Conservation (phyloP, 192 early-diverging fungal genomes). For the Rhizoclosmatium globosum region DNA sequence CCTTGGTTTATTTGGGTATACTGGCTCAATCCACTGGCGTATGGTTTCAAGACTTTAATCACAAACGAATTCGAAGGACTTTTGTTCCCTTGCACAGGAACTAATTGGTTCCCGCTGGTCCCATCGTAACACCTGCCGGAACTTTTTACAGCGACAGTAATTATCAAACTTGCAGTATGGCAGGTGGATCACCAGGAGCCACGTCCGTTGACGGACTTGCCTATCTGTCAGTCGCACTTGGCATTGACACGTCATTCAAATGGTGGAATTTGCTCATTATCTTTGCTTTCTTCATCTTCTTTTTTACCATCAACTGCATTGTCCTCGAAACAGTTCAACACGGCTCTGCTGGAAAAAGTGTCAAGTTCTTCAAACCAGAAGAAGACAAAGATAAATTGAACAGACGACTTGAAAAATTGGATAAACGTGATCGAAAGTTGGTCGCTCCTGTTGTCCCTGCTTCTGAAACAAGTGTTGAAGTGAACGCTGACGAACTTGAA, state of each 20-base stretch:
- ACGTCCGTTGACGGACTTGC: conserved; percentile 65
- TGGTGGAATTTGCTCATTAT: conserved; percentile 50
- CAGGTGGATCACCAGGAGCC: conserved; percentile 67
- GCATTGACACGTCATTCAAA: conserved; percentile 62
- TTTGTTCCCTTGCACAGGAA: neutral
- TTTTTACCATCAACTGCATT: conserved; percentile 28
- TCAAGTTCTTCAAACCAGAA: conserved; percentile 28
- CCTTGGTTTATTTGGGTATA: conserved; percentile 64
- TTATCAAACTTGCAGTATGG: conserved; percentile 73
- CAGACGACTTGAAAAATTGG: neutral
- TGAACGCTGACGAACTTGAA: conserved; percentile 1
- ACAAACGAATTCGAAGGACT: conserved; percentile 70
- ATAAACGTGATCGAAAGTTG: neutral
- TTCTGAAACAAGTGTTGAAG: conserved; percentile 3
- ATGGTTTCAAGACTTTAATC: conserved; percentile 65
- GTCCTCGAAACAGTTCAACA: conserved; percentile 35
- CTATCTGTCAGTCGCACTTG: conserved; percentile 62
- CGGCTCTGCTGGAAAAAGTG: conserved; percentile 24
- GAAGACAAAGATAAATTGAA: neutral
- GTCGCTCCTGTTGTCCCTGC: conserved; percentile 1
- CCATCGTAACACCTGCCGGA: conserved; percentile 7
- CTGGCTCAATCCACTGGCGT: conserved; percentile 72
- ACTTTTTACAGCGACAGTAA: conserved; percentile 50
- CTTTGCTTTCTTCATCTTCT: conserved; percentile 38
- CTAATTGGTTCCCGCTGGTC: conserved; percentile 57